phyloP scores from a whole-genome alignment of 2,329 filamentous ascomycete species.

The Microdochium nivale region DNA sequence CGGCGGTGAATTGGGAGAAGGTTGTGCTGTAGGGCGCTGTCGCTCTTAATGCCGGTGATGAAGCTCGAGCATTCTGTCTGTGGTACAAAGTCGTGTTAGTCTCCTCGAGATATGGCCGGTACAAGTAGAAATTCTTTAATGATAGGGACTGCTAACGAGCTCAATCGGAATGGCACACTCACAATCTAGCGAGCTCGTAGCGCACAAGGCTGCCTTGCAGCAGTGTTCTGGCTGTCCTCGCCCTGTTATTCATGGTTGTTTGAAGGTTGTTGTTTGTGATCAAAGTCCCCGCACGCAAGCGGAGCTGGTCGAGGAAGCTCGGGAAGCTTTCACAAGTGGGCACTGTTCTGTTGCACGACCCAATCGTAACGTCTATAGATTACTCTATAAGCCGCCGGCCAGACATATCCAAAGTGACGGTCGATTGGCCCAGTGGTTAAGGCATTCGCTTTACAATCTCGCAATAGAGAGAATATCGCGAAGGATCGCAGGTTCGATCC shows the following conservation, averaged over 20 bases:
- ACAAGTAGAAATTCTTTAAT: too few relatives aligned
- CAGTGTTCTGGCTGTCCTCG: too few relatives aligned
- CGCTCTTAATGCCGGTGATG: not conserved
- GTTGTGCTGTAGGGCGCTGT: not conserved
- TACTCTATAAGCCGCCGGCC: not conserved
- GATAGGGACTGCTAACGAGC: too few relatives aligned
- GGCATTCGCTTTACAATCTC: slow-evolving; percentile 29
- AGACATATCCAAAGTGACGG: slow-evolving; percentile 4
- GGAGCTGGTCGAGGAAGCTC: not conserved
- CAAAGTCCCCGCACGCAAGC: not conserved
- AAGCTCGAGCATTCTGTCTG: not conserved
- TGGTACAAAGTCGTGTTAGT: not conserved
- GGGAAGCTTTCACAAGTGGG: not conserved
- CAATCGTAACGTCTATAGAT: not conserved
- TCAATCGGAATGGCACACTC: too few relatives aligned
- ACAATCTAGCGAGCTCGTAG: too few relatives aligned
- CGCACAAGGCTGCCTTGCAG: too few relatives aligned
- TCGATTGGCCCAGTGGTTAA: slow-evolving; percentile 31
- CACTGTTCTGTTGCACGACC: not conserved
- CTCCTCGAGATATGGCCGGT: too few relatives aligned
- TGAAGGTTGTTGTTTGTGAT: not conserved
- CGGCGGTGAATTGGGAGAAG: not conserved
- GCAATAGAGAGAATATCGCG: slow-evolving; percentile 13
- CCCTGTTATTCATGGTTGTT: not conserved
- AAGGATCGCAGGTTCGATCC: slow-evolving; percentile 36